phyloP scores from a whole-genome alignment of 2,329 filamentous ascomycete genomes.

The Emergomyces orientalis region DNA sequence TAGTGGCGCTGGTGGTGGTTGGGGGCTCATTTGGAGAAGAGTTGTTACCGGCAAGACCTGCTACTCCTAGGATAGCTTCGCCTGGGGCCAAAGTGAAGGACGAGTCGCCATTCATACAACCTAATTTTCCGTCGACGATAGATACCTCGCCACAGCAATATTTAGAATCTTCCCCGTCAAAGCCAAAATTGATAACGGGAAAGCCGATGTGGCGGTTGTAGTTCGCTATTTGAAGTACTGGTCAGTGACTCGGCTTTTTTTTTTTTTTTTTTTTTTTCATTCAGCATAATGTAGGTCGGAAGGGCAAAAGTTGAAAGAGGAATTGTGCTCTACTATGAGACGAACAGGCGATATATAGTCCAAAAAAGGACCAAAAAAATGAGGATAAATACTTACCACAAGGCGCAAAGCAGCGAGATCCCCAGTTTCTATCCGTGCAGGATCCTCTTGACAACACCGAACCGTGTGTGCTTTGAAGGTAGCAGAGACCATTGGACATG shows the following conservation, averaged over 20 bases:
- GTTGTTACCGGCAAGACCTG: conserved; percentile 17
- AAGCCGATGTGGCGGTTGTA: conserved; percentile 13
- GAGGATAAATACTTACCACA: conserved; percentile 7
- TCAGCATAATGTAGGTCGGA: background rate
- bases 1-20: background rate
- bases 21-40: conserved; percentile 5
- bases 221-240: conserved; percentile 10
- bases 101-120: conserved; percentile 18
- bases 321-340: no score
- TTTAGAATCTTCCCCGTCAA: conserved; percentile 10
- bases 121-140: conserved; percentile 7
- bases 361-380: background rate
- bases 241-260: background rate
- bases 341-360: no score
- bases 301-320: background rate
- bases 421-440: conserved; percentile 26
- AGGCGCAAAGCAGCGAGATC: conserved; percentile 19
- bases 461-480: conserved; percentile 18
- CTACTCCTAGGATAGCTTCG: conserved; percentile 17
- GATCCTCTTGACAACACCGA: conserved; percentile 22
- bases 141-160: conserved; percentile 23
- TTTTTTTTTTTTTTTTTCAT: no score
- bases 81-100: conserved; percentile 21
- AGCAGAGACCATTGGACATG: conserved; percentile 25
- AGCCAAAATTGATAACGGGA: conserved; percentile 19